Evolutionary conservation across 139 green algal genomes (phyloP), one percentile per base, ranked within the genome.

Genomic region (Chlamydomonas incerta): DNA sequence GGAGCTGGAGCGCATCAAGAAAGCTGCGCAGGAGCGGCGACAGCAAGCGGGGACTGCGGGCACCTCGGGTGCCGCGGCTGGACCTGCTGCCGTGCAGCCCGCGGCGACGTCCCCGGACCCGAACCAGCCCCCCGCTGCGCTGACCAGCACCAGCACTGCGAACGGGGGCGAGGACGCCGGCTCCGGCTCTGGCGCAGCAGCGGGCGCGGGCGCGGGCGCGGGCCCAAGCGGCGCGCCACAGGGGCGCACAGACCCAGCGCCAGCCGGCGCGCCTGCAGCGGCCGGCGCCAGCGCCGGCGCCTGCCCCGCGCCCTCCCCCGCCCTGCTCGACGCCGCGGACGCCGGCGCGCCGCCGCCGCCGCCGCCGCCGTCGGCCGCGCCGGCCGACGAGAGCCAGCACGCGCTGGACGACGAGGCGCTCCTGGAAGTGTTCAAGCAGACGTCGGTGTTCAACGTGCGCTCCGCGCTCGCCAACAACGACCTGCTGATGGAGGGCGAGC

Each of bases 351-450:
- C 8, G 41, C 41, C 5, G 41, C 41, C 41, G 5, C 41, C 41
- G 41, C 41, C 41, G 6, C 41, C 41, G 41, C 41, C 41, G 6
- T 57, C 50, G 11, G 50, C 55, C 55, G 55, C 55, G 11, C 8
- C 55, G 8, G 55, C 55, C 17, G 18, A 24, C 55, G 55, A 60
- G 11, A 10, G 18, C 55, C 57, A 82, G 26, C 62, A 9, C 46
- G 21, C 29, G 13, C 80, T 92, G 18, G 88, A 93, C n/a, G 81
- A 93, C 17, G 92, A 92, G 35, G 90, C 97, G 74, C 82, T 97
- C 46, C 74, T 95, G n/a, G 87, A 96, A 60, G 91, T 98, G 0
- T 98, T 98, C 88, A 96, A 95, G 81, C 90, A 96, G 85, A 98
- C 96, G 1, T 95, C 88, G 85, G 93, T 96, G 68, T 98, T 98